Conservation (phyloP, 1,284 basidiomycete species). For the Ustilago lituana region DNA sequence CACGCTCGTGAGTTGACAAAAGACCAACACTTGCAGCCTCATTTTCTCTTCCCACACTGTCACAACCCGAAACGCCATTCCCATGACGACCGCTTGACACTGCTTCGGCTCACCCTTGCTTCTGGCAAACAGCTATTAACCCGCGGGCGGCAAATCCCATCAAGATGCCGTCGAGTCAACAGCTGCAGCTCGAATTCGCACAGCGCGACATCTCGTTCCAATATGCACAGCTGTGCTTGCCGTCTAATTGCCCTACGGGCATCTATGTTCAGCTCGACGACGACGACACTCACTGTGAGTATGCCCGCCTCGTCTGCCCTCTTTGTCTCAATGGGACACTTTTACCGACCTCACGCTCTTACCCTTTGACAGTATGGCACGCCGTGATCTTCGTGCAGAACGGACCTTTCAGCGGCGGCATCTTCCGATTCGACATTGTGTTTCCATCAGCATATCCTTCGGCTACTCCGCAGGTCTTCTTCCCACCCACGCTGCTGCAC, state of each 20-base stretch:
- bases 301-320: not conserved
- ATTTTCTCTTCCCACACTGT: not conserved
- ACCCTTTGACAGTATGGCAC: conserved; percentile 52
- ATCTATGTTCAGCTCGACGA: conserved; percentile 49
- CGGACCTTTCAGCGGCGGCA: conserved; percentile 48
- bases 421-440: conserved; percentile 58
- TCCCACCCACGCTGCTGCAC: conserved; percentile 49
- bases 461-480: conserved; percentile 47
- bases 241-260: conserved; percentile 45
- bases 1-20: not conserved
- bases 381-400: conserved; percentile 48
- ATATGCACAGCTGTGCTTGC: conserved; percentile 40
- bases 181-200: conserved; percentile 38
- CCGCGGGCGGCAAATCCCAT: no score
- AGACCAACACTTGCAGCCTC: conserved; percentile 16
- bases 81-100: no score
- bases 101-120: no score
- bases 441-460: conserved; percentile 40
- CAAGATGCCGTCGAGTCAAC: conserved; percentile 28
- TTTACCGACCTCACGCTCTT: no score
- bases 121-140: no score
- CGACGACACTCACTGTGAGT: conserved; percentile 40
- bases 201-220: conserved; percentile 50
- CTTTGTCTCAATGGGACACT: no score
- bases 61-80: no score